phyloP scores from a whole-genome alignment of 495 filamentous ascomycete species.

The Aspergillus incahuasiensis region DNA sequence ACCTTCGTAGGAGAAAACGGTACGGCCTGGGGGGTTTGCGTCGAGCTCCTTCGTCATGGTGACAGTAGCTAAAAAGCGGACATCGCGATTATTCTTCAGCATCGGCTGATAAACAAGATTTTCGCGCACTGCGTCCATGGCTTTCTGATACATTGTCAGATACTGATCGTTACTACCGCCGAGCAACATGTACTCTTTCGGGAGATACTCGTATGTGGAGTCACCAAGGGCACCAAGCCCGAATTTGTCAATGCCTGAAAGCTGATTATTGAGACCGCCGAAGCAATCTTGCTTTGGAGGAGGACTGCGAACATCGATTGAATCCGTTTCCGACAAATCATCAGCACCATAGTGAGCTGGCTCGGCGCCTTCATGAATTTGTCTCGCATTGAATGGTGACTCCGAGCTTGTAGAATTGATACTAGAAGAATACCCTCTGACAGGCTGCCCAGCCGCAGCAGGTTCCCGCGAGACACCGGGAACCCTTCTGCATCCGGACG shows the following conservation, averaged over 20 bases:
- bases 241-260: conserved; percentile 41
- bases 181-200: conserved; percentile 72
- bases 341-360: conserved; percentile 22
- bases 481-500: conserved; percentile 56
- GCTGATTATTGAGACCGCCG: conserved; percentile 24
- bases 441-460: conserved; percentile 1
- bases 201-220: conserved; percentile 92
- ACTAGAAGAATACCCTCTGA: background rate
- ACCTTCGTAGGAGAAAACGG: conserved; percentile 52
- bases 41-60: conserved; percentile 23
- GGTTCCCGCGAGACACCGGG: conserved; percentile 12
- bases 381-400: conserved; percentile 15
- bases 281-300: conserved; percentile 24
- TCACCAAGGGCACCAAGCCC: conserved; percentile 81
- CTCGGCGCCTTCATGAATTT: conserved; percentile 24
- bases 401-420: conserved; percentile 16
- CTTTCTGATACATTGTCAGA: conserved; percentile 69
- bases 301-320: background rate
- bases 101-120: conserved; percentile 82
- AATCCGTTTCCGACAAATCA: background rate
- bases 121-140: conserved; percentile 64
- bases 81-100: conserved; percentile 64
- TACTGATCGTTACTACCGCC: conserved; percentile 83
- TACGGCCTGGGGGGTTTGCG: conserved; percentile 24
- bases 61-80: conserved; percentile 67